Evolutionary conservation across 768 basidiomycete genomes (phyloP), one percentile per base, ranked within the genome.

Genomic region (Glaciozyma antarctica): DNA sequence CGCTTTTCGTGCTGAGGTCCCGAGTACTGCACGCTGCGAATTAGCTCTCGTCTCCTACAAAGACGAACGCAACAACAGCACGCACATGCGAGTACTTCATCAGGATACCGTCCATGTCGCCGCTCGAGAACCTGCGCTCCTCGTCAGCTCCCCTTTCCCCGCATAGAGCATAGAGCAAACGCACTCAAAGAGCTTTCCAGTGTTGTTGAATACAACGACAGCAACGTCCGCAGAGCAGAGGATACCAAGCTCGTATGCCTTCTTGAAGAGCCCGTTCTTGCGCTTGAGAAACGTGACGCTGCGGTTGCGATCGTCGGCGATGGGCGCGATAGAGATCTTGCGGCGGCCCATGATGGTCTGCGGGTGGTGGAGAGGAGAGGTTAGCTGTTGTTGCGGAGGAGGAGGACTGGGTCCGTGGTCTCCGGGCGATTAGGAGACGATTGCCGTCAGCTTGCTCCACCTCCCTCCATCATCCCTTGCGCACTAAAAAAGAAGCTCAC

Each of bases 301-400:
- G 8, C 72, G 64, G 58, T 74, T 74, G 54, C 73, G 70, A 45
- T 73, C 71, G 61, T 74, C 72, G 10, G 47, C 8, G 58, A 74
- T 73, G 41, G 72, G 73, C 2, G 72, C 69, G 48, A 74, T 74
- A 1, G 64, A 60, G 59, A 74, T 74, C 66, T 74, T 74, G 56
- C 73, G 63, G 51, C 73, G 68, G 43, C 73, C 73, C 73, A 71
- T 71, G 21, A 15, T 28, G 60, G 49, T 41, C 2, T 10, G 8
- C 13, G 8, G 38, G 38, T 41, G 38, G 38, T 10, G 38, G 10
- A 13, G 38, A 7, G 38, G 38, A 41, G 12, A 41, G 38, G 38
- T 41, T 41, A 41, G 38, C 38, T 41, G 5, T 5, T 41, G 38
- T 41, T 5, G 38, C 9, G 32, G 32, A 32, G 32, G 32, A 32